Evolutionary conservation across 345 rosid genomes (phyloP).

Genomic region (Acer campestre): DNA sequence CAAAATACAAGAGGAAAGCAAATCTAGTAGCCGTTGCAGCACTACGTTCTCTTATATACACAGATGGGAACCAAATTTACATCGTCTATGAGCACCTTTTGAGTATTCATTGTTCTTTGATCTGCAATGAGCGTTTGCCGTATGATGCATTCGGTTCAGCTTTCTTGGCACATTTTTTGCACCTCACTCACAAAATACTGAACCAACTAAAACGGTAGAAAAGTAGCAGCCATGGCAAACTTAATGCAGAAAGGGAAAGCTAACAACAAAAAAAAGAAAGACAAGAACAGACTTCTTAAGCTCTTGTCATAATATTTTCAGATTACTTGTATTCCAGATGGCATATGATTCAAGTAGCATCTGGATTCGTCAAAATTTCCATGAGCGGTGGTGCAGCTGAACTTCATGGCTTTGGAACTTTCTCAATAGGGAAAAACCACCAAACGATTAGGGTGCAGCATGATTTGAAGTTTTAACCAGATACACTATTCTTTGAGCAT

Average conservation of each 20-base stretch:
- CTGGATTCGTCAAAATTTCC: not conserved
- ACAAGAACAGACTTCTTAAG: not conserved
- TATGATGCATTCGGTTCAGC: not conserved
- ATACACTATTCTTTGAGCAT: not conserved
- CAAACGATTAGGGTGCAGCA: not conserved
- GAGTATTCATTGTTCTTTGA: not conserved
- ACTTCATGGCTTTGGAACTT: slow-evolving; percentile 3
- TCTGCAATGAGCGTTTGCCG: not conserved
- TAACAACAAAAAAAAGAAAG: not conserved
- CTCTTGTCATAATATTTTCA: not conserved
- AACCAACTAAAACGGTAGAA: not conserved
- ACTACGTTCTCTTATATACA: not conserved
- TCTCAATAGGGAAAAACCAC: not conserved
- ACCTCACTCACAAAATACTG: not conserved
- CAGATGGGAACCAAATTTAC: not conserved
- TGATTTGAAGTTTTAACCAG: not conserved
- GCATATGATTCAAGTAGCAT: not conserved
- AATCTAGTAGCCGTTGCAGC: not conserved
- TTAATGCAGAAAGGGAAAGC: slow-evolving; percentile 1
- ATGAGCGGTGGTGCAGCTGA: not conserved
- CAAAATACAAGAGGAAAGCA: not conserved
- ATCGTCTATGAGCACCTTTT: not conserved
- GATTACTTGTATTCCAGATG: not conserved
- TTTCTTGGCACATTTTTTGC: not conserved
- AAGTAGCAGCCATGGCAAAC: not conserved